These are phyloP conservation scores for Coemansia sp. DNA, from an alignment of 192 early-diverging fungal genomes.

Conservation along the genomic window DNA sequence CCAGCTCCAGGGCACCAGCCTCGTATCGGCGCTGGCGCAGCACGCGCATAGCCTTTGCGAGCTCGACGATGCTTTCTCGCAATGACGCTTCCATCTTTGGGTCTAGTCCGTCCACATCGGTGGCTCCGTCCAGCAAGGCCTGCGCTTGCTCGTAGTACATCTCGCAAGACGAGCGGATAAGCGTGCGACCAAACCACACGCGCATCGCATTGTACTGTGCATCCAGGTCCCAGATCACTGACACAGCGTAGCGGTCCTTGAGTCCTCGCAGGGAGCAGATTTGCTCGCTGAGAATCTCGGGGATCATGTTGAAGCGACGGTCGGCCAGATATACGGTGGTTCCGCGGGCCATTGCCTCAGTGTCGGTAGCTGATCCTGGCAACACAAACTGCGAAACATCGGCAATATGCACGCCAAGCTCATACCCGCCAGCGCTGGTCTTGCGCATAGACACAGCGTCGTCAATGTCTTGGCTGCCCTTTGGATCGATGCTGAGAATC, in stretches of 20 bases:
- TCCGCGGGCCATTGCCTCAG: slow-evolving; percentile 71
- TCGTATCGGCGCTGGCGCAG: slow-evolving; percentile 60
- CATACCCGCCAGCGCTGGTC: slow-evolving; percentile 53
- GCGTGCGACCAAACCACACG: slow-evolving; percentile 75
- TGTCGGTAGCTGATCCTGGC: slow-evolving; percentile 64
- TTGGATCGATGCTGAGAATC: slow-evolving; percentile 75
- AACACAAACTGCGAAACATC: slow-evolving; percentile 74
- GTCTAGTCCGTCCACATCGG: slow-evolving; percentile 52
- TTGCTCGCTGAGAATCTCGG: slow-evolving; percentile 70
- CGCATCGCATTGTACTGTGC: slow-evolving; percentile 43
- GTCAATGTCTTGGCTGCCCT: slow-evolving; percentile 80
- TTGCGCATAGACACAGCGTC: slow-evolving; percentile 72
- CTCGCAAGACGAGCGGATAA: slow-evolving; percentile 74
- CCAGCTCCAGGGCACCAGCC: slow-evolving; percentile 71
- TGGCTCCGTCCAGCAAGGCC: slow-evolving; percentile 62
- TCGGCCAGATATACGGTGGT: slow-evolving; percentile 82
- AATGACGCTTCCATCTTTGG: slow-evolving; percentile 38
- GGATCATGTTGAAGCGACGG: slow-evolving; percentile 82
- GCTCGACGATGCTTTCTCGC: slow-evolving; percentile 45
- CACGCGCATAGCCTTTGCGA: slow-evolving; percentile 59
- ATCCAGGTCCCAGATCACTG: slow-evolving; percentile 72
- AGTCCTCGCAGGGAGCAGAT: slow-evolving; percentile 71
- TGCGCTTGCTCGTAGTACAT: slow-evolving; percentile 82
- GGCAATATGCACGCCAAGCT: slow-evolving; percentile 81
- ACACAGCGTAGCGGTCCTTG: slow-evolving; percentile 73